phyloP scores from a whole-genome alignment of 768 basidiomycete species.

The Boletus pseudo-olivaceus region DNA sequence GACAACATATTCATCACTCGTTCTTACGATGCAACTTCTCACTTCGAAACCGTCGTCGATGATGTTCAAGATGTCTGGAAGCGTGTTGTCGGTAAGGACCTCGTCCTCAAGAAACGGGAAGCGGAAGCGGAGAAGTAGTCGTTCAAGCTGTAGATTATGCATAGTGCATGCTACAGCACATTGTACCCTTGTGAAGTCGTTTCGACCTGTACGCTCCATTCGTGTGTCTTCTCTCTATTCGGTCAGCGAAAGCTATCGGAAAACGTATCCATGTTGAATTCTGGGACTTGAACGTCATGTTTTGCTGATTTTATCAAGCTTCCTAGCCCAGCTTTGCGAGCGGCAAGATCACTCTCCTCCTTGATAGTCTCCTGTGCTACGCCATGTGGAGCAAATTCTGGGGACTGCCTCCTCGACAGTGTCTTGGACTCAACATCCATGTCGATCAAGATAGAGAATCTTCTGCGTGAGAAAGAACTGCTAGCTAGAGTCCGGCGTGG shows the following conservation, averaged over 20 bases:
- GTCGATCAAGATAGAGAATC: slow-evolving; percentile 82
- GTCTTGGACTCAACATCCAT: slow-evolving; percentile 73
- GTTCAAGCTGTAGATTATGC: slow-evolving; percentile 6
- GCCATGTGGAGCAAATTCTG: slow-evolving; percentile 29
- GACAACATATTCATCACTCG: slow-evolving; percentile 98
- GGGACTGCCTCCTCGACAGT: slow-evolving; percentile 54
- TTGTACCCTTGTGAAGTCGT: slow-evolving; percentile 13
- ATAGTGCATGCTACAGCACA: slow-evolving; percentile 2
- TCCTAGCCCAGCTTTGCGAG: slow-evolving; percentile 72
- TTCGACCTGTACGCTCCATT: slow-evolving; percentile 3
- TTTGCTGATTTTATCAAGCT: slow-evolving; percentile 89
- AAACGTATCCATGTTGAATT: slow-evolving; percentile 86
- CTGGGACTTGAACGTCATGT: slow-evolving; percentile 78
- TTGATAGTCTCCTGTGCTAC: slow-evolving; percentile 32
- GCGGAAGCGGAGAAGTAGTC: slow-evolving; percentile 53
- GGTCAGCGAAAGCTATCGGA: slow-evolving; percentile 31
- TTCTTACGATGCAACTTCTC: slow-evolving; percentile 97
- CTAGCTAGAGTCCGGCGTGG: slow-evolving; percentile 47
- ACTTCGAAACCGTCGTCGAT: slow-evolving; percentile 98
- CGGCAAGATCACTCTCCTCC: slow-evolving; percentile 56
- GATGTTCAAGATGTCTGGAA: slow-evolving; percentile 97
- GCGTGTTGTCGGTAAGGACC: slow-evolving; percentile 70
- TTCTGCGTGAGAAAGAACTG: slow-evolving; percentile 53
- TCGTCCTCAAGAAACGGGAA: slow-evolving; percentile 88
- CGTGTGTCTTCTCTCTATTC: not conserved